phyloP scores from a whole-genome alignment of 2,329 filamentous ascomycete species.

The Metarhizium rileyi region DNA sequence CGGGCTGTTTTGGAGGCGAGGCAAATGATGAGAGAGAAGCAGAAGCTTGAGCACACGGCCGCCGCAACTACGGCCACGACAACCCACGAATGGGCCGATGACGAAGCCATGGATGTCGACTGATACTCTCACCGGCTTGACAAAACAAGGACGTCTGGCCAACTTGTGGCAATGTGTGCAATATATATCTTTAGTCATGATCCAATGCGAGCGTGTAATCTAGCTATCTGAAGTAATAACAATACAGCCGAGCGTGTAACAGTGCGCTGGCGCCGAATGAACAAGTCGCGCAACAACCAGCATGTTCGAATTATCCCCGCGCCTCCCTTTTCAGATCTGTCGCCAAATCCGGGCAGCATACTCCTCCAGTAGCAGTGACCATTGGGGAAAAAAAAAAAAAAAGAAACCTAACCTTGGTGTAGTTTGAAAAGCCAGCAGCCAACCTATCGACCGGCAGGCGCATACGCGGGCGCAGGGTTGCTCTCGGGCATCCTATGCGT shows the following conservation, averaged over 20 bases:
- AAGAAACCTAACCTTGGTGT: not conserved
- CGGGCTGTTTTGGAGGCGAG: constrained; percentile 77
- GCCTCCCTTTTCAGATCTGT: not conserved
- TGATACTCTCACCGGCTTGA: constrained; percentile 17
- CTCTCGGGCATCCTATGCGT: constrained; percentile 15
- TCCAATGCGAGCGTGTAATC: not conserved
- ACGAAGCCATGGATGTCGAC: constrained; percentile 60
- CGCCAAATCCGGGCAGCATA: not conserved
- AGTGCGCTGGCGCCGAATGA: not conserved
- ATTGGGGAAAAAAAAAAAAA: not conserved
- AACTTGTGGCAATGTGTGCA: not conserved
- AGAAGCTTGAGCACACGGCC: constrained; percentile 31
- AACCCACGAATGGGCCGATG: constrained; percentile 33
- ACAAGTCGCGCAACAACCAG: not conserved
- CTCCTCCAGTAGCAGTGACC: not conserved
- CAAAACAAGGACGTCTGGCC: too few relatives aligned
- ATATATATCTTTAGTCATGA: not conserved
- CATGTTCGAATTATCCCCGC: not conserved
- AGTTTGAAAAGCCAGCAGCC: not conserved
- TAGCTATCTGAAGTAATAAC: too few relatives aligned
- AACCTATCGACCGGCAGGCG: constrained; percentile 23
- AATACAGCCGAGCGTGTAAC: not conserved
- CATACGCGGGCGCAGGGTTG: constrained; percentile 19
- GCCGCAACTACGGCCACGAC: not conserved
- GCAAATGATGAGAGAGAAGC: constrained; percentile 52